Base-by-base conservation (phyloP, 805 yeast species). In the Clavispora carvajalis region DNA sequence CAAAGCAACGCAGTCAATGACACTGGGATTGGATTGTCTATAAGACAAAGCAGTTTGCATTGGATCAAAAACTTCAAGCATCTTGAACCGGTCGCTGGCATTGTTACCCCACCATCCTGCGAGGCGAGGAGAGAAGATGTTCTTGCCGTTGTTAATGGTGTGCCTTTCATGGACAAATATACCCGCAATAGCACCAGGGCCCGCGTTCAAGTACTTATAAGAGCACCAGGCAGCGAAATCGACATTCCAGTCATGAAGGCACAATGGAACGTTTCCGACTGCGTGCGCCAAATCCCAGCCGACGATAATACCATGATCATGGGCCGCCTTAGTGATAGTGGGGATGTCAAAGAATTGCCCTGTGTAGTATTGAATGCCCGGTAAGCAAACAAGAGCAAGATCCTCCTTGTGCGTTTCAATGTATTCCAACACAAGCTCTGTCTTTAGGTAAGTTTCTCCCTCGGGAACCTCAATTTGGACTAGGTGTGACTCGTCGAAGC, bases 21-120 rank as follows among this genome's bases (percentile, higher is more conserved):
- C 95, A 47, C 89, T 81, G 2, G 96, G 96, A 63, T 90, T 90
- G 13, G 95, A 85, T 64, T 88, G 95, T 52, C 95, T 73, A 61
- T 81, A 90, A 0, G 95, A 95, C 18, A 85, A 68, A 1, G 97
- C 98, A 25, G 93, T 83, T n/a, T 72, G 65, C 21, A 85, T 84
- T 0, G 96, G 95, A 39, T 81, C 82, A 52, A 87, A 90, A 22
- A 69, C 52, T 54, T 82, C 90, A 41, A 74, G 55, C 98, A 90
- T 90, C 52, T 79, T 71, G 60, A 90, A 90, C 46, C 98, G 65
- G 25, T 77, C 77, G 2, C 53, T 51, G 0, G 82, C 67, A 50
- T 83, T 79, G 55, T 88, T 90, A 1, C 96, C 97, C 96, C 97
- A 90, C 98, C 98, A 90, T 1, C 98, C 98, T 0, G 96, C 95